A percentile compares a stretch with the other conserved stretches of the same genome.
Conservation (phyloP, 78 protist genomes). For the Emiliania huxleyi region DNA sequence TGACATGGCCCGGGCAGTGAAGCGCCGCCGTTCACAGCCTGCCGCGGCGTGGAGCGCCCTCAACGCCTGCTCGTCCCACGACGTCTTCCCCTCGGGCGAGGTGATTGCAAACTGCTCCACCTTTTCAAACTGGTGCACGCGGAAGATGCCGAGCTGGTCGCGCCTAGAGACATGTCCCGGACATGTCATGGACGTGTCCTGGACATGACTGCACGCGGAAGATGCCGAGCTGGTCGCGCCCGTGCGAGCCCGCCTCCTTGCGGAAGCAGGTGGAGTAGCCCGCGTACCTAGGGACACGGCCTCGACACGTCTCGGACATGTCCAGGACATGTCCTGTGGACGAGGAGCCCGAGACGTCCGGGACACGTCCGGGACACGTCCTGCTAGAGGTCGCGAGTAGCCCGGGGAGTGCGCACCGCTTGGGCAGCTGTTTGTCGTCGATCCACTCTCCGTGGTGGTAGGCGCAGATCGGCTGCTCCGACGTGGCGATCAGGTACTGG, state of each 20-base stretch:
- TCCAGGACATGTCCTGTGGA: no score
- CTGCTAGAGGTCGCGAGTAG: neutral
- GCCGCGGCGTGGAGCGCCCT: no score
- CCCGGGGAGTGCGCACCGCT: conserved; percentile 59
- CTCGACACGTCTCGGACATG: no score
- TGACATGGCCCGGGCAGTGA: no score
- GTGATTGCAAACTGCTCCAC: conserved; percentile 97
- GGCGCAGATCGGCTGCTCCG: conserved; percentile 99
- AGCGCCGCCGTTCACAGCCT: no score
- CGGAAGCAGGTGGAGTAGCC: conserved; percentile 99
- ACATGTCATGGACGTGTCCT: no score
- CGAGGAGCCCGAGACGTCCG: no score
- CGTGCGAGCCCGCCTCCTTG: conserved; percentile 98
- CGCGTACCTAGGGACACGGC: conserved; percentile 83
- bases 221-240: conserved; percentile 96
- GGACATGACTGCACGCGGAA: conserved; percentile 99
- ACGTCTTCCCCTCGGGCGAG: conserved; percentile 79
- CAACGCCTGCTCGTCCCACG: conserved; percentile 87
- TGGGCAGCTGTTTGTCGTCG: conserved; percentile 54
- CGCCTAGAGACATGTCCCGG: no score
- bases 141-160: conserved; percentile 98
- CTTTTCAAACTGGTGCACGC: conserved; percentile 97
- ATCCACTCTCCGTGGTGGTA: conserved; percentile 83
- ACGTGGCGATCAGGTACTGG: conserved; percentile 93
- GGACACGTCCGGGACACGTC: no score